Evolutionary conservation across 176 grass and related monocot species (phyloP).

Genomic region (Musa acuminata): DNA sequence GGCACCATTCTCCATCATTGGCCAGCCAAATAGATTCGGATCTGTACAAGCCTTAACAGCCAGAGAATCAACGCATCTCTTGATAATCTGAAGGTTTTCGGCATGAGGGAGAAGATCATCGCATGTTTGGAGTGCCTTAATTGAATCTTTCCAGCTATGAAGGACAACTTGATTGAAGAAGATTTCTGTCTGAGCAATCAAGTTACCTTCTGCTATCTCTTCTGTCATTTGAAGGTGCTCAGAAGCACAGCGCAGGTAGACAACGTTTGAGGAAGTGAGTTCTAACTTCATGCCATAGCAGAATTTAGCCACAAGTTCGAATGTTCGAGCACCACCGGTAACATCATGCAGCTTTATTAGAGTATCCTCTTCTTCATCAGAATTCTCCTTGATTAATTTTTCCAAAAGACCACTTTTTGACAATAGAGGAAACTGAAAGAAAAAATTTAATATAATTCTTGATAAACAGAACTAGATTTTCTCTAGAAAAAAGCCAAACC

Average conservation of each 20-base stretch:
- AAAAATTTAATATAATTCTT: background rate
- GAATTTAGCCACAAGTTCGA: constrained; percentile 9
- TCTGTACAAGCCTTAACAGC: constrained; percentile 8
- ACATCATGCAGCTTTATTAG: constrained; percentile 6
- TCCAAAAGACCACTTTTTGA: constrained; percentile 6
- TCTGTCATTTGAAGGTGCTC: constrained; percentile 19
- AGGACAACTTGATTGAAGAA: constrained; percentile 11
- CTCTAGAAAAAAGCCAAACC: background rate
- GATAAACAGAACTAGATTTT: background rate
- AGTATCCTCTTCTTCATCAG: background rate
- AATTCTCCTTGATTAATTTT: background rate
- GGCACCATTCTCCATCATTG: background rate
- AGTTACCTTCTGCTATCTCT: constrained; percentile 17
- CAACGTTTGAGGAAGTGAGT: constrained; percentile 11
- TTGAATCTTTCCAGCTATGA: constrained; percentile 14
- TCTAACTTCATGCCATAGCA: constrained; percentile 16
- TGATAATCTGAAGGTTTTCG: constrained; percentile 3
- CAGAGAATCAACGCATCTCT: constrained; percentile 9
- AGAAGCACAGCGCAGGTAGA: constrained; percentile 1
- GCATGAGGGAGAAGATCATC: constrained; percentile 10
- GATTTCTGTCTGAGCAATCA: constrained; percentile 14
- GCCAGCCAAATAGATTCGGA: constrained; percentile 17
- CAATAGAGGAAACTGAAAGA: constrained; percentile 1
- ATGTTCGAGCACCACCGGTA: constrained; percentile 13
- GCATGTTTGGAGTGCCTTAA: constrained; percentile 11